These are phyloP conservation scores for Cytospora chrysosperma DNA, from an alignment of 2,329 filamentous ascomycete species.

Conservation along the genomic window DNA sequence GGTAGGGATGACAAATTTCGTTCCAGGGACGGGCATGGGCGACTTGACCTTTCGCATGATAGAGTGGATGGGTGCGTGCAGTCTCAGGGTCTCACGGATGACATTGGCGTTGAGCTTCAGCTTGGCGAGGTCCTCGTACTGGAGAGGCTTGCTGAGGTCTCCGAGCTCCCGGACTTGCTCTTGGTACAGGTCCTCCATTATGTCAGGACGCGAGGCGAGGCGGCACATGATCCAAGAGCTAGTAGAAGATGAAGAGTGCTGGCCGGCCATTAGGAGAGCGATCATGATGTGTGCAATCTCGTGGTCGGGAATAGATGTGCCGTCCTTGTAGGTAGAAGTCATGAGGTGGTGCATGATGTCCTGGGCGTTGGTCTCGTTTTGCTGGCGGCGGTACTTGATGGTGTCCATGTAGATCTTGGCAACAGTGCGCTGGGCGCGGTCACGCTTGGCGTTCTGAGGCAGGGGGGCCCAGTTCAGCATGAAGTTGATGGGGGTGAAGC, in stretches of 20 bases:
- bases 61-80: conserved; percentile 91
- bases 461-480: conserved; percentile 76
- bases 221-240: conserved; percentile 75
- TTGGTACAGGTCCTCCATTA: conserved; percentile 68
- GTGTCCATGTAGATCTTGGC: conserved; percentile 72
- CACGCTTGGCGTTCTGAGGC: conserved; percentile 71
- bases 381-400: conserved; percentile 60
- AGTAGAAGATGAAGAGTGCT: conserved; percentile 78
- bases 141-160: conserved; percentile 69
- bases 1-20: conserved; percentile 78
- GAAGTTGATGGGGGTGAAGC: conserved; percentile 80
- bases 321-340: conserved; percentile 74
- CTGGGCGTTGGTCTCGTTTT: conserved; percentile 43
- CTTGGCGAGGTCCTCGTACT: conserved; percentile 74
- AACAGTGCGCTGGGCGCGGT: conserved; percentile 72
- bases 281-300: conserved; percentile 88
- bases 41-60: conserved; percentile 91
- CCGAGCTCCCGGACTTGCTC: conserved; percentile 78
- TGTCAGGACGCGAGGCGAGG: conserved; percentile 67
- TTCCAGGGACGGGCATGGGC: conserved; percentile 80
- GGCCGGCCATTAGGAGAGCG: conserved; percentile 78
- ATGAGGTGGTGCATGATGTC: conserved; percentile 83
- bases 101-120: conserved; percentile 81
- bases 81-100: conserved; percentile 86
- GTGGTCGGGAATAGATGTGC: conserved; percentile 65